These are phyloP conservation scores for Apostasia ramifera DNA, from an alignment of 106 monocot species.

Conservation along the genomic window DNA sequence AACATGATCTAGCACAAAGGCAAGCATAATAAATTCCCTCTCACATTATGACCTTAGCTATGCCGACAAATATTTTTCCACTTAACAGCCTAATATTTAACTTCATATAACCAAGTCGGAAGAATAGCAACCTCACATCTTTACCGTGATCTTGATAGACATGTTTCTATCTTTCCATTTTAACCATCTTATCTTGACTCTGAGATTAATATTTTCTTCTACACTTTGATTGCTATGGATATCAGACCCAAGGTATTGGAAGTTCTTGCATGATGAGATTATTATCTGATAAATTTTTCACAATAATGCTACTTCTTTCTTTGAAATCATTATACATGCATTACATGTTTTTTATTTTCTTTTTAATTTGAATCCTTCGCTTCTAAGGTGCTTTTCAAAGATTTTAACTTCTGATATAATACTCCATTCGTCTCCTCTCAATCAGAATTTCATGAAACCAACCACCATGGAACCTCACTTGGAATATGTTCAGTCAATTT, in stretches of 20 bases:
- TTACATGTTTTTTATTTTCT: not conserved
- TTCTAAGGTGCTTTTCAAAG: not conserved
- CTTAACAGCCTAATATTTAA: no score
- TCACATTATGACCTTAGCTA: no score
- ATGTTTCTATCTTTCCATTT: not conserved
- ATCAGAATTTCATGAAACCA: not conserved
- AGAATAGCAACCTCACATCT: no score
- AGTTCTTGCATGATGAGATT: not conserved
- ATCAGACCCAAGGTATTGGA: no score
- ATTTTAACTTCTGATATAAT: not conserved
- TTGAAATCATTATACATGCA: not conserved
- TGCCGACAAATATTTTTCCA: no score
- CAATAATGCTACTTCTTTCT: not conserved
- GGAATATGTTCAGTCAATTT: not conserved
- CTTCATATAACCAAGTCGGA: no score
- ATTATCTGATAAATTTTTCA: not conserved
- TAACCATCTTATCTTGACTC: not conserved
- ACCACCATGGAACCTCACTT: not conserved
- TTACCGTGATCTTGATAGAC: not conserved
- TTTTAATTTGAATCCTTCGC: not conserved
- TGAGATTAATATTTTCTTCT: not conserved
- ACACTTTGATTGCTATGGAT: not conserved
- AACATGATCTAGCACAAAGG: no score
- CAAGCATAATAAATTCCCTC: no score
- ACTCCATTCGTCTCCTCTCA: not conserved